A percentile compares a stretch with the other conserved stretches of the same genome.
Conservation (phyloP, 345 rosid genomes). For the Populus davidiana region DNA sequence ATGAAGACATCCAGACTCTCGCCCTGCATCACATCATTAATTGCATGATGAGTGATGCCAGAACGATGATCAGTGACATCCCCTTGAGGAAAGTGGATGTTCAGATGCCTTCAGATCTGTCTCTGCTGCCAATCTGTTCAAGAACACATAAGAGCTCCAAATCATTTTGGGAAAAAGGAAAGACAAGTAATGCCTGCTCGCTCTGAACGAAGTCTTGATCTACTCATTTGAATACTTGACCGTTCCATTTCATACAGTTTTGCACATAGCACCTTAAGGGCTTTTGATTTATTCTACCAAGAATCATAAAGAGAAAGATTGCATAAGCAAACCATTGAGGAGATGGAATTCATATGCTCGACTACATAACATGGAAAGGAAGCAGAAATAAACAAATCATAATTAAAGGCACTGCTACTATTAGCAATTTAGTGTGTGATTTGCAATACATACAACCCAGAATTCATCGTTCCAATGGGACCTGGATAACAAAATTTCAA, state of each 20-base stretch:
- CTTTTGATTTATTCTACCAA: slow-evolving; percentile 83
- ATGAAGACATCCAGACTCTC: slow-evolving; percentile 75
- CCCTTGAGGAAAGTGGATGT: slow-evolving; percentile 94
- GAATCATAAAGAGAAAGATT: slow-evolving; percentile 1
- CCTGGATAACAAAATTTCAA: neutral
- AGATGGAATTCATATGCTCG: neutral
- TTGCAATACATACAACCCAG: neutral
- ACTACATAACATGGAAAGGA: neutral
- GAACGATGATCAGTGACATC: slow-evolving; percentile 87
- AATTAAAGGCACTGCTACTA: neutral
- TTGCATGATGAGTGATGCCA: slow-evolving; percentile 75
- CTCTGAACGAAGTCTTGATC: slow-evolving; percentile 77
- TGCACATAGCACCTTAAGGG: slow-evolving; percentile 83
- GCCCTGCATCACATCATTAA: slow-evolving; percentile 75
- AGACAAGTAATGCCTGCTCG: neutral
- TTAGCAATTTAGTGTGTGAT: neutral
- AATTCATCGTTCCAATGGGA: neutral
- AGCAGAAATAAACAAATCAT: neutral
- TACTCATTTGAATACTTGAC: slow-evolving; percentile 58
- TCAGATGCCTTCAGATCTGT: slow-evolving; percentile 84
- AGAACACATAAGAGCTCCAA: slow-evolving; percentile 7
- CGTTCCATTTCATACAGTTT: slow-evolving; percentile 92
- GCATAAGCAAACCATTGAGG: neutral
- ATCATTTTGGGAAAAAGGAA: slow-evolving; percentile 10
- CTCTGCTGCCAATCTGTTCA: slow-evolving; percentile 87